Percentiles rank a stretch among this genome's conserved stretches.
Conservation (phyloP, 2,329 filamentous ascomycete genomes). For the Rutstroemia sp. region DNA sequence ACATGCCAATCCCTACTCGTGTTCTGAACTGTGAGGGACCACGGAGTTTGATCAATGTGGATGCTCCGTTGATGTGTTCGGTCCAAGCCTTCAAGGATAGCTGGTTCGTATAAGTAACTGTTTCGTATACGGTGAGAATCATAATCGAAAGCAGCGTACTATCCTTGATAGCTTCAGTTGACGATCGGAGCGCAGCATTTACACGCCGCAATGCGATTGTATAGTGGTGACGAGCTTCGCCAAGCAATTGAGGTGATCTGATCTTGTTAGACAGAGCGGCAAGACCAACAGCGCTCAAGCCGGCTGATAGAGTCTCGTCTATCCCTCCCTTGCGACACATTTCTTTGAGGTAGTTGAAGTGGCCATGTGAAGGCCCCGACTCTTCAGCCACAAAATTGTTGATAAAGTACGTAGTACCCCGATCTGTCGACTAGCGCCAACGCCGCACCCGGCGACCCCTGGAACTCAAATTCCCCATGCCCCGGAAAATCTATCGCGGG, state of each 20-base stretch:
- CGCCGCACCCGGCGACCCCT: background rate
- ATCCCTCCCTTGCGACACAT: constrained; percentile 4
- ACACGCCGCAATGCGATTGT: constrained; percentile 41
- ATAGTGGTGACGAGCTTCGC: constrained; percentile 42
- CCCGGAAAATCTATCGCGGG: background rate
- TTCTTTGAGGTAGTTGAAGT: constrained; percentile 10
- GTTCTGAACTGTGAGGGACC: constrained; percentile 41
- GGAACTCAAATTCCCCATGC: background rate
- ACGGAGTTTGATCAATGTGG: constrained; percentile 40
- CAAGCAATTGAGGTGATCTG: constrained; percentile 33
- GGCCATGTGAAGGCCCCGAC: constrained; percentile 6
- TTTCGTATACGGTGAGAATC: constrained; percentile 46
- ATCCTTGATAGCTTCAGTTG: constrained; percentile 40
- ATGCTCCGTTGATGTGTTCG: constrained; percentile 46
- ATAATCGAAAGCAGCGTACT: constrained; percentile 46
- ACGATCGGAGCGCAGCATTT: constrained; percentile 40
- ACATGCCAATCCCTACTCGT: constrained; percentile 42
- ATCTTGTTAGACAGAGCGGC: constrained; percentile 38
- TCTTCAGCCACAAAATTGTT: constrained; percentile 10
- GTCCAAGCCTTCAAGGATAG: constrained; percentile 44
- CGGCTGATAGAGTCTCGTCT: constrained; percentile 8
- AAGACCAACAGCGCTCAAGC: constrained; percentile 44
- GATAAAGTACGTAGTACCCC: constrained; percentile 12
- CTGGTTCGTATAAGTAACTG: constrained; percentile 36
- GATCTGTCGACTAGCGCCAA: constrained; percentile 5